Conservation (phyloP, 108 stramenopile genomes). For the Cylindrotheca fusiformis region DNA sequence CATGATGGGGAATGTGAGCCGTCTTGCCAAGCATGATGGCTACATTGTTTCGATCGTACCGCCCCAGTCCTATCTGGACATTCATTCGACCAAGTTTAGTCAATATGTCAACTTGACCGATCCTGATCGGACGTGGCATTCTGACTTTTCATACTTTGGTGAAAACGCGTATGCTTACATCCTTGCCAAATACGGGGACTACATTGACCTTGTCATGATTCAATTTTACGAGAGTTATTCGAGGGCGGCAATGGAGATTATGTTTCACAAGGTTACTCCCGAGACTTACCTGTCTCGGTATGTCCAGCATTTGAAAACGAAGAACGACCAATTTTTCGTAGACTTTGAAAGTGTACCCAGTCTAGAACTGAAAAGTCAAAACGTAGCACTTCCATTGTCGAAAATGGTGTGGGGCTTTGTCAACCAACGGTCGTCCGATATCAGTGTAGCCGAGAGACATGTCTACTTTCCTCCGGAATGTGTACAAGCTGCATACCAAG, state of each 20-base stretch:
- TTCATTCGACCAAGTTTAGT: slow-evolving; percentile 31
- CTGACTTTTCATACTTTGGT: slow-evolving; percentile 63
- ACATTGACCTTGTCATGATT: slow-evolving; percentile 70
- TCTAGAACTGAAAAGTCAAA: slow-evolving; percentile 13
- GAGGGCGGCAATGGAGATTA: slow-evolving; percentile 50
- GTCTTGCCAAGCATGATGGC: slow-evolving; percentile 44
- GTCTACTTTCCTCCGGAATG: slow-evolving; percentile 25
- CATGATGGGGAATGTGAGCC: slow-evolving; percentile 55
- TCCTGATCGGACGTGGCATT: slow-evolving; percentile 34
- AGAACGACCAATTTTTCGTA: slow-evolving; percentile 10
- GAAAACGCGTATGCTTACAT: slow-evolving; percentile 70
- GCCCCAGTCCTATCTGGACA: slow-evolving; percentile 77
- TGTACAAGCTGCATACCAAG: slow-evolving; percentile 34
- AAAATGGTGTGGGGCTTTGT: slow-evolving; percentile 68
- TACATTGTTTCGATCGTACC: slow-evolving; percentile 77
- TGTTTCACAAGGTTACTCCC: slow-evolving; percentile 11
- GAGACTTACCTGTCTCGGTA: slow-evolving; percentile 32
- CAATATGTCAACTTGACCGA: slow-evolving; percentile 50
- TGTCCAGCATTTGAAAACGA: slow-evolving; percentile 14
- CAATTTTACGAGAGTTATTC: slow-evolving; percentile 84
- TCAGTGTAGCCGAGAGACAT: slow-evolving; percentile 25
- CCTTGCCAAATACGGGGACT: slow-evolving; percentile 62
- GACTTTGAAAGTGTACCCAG: slow-evolving; percentile 30
- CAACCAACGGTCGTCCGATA: slow-evolving; percentile 54
- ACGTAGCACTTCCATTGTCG: slow-evolving; percentile 30